phyloP scores from a whole-genome alignment of 495 filamentous ascomycete genomes.

The Tuber indicum region DNA sequence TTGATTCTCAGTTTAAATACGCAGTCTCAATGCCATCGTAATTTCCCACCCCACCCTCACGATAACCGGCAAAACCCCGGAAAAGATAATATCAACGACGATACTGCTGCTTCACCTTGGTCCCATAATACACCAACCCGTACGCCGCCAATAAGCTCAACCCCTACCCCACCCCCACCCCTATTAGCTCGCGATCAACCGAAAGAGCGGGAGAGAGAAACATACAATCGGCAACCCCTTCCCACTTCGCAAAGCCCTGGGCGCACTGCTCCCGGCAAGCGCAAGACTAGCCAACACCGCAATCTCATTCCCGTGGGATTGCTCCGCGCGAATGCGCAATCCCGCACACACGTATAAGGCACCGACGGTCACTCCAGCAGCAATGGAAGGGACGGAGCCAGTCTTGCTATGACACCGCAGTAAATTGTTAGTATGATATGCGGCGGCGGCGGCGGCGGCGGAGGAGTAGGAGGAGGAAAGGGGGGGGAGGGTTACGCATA shows the following conservation, averaged over 20 bases:
- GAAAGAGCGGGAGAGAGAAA: background rate
- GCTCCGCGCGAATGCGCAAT: conserved; percentile 57
- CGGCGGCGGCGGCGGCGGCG: background rate
- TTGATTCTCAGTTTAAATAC: background rate
- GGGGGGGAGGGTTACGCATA: conserved; percentile 63
- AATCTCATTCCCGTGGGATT: conserved; percentile 64
- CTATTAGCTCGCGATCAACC: background rate
- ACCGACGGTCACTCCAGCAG: conserved; percentile 76
- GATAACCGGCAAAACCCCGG: background rate
- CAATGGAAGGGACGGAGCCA: conserved; percentile 27
- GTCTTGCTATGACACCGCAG: conserved; percentile 7
- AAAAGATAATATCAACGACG: background rate
- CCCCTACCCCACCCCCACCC: conserved; percentile 15
- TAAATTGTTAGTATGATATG: background rate
- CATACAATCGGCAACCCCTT: conserved; percentile 39
- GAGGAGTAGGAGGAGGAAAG: conserved; percentile 43
- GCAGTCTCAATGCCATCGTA: background rate
- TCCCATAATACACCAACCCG: conserved; percentile 39
- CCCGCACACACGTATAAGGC: conserved; percentile 62
- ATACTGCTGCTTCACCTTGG: conserved; percentile 28
- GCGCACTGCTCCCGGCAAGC: conserved; percentile 73
- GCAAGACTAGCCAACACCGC: conserved; percentile 72
- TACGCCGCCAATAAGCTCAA: conserved; percentile 38
- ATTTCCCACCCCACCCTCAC: background rate
- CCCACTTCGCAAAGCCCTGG: conserved; percentile 53